A percentile compares a stretch with the other conserved stretches of the same genome.
Evolutionary conservation across 2,329 filamentous ascomycete species (phyloP).

Genomic region (Trichoderma gracile): DNA sequence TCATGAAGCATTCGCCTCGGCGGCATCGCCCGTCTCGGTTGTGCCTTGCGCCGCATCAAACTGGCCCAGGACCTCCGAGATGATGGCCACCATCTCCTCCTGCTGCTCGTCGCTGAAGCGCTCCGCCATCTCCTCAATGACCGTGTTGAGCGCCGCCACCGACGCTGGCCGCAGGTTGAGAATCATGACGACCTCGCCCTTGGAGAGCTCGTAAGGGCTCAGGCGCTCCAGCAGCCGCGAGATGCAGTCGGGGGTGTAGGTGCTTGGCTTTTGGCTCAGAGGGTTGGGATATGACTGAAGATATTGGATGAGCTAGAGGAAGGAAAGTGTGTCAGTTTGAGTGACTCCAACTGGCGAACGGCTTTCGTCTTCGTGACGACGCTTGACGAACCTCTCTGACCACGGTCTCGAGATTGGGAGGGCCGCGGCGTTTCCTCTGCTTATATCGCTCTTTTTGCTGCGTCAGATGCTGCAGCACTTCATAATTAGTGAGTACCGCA

Average conservation of each 20-base stretch:
- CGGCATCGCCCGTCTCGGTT: slow-evolving; percentile 41
- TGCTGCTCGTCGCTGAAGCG: slow-evolving; percentile 62
- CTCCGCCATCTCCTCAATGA: slow-evolving; percentile 65
- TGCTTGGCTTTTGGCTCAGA: slow-evolving; percentile 54
- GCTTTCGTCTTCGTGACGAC: neutral
- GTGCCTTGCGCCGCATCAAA: slow-evolving; percentile 41
- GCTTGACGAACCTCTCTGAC: slow-evolving; percentile 60
- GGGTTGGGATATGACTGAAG: slow-evolving; percentile 57
- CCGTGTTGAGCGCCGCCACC: slow-evolving; percentile 58
- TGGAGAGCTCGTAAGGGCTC: slow-evolving; percentile 60
- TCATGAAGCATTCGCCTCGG: slow-evolving; percentile 38
- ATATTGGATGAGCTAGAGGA: slow-evolving; percentile 59
- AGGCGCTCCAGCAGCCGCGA: slow-evolving; percentile 56
- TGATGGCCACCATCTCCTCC: slow-evolving; percentile 56
- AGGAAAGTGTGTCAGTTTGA: neutral
- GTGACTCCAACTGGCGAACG: neutral
- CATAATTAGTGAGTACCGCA: slow-evolving; percentile 69
- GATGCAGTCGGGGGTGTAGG: slow-evolving; percentile 57
- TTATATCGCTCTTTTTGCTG: slow-evolving; percentile 57
- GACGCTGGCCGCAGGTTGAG: slow-evolving; percentile 64
- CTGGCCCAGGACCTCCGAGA: slow-evolving; percentile 59
- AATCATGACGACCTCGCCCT: slow-evolving; percentile 69
- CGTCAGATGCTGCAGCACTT: slow-evolving; percentile 67
- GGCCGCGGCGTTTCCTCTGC: slow-evolving; percentile 52
- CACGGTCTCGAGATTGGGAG: slow-evolving; percentile 60